These are phyloP conservation scores for Vitis cinerea DNA, from an alignment of 164 flowering plant genomes.

Conservation along the genomic window DNA sequence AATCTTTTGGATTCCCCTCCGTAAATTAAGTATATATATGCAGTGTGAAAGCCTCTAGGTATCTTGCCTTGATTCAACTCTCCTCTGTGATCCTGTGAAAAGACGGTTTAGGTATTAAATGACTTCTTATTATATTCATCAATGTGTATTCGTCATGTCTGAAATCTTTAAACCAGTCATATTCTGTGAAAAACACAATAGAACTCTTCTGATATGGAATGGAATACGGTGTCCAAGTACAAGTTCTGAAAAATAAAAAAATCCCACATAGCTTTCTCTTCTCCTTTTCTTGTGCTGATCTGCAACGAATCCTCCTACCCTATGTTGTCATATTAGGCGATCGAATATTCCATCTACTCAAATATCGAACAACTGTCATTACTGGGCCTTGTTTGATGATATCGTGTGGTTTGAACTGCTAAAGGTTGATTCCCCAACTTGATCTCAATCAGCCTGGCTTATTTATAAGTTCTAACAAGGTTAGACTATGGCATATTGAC, in stretches of 20 bases:
- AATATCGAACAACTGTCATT: neutral
- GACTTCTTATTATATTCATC: neutral
- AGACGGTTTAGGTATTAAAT: neutral
- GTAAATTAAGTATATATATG: neutral
- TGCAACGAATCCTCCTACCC: neutral
- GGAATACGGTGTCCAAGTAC: neutral
- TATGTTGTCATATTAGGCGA: neutral
- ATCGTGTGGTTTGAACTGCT: neutral
- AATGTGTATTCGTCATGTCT: neutral
- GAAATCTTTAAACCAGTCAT: no score
- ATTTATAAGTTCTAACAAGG: neutral
- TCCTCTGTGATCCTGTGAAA: neutral
- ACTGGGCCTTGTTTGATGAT: neutral
- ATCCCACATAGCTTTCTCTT: neutral
- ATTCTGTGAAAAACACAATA: neutral
- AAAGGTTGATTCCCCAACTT: neutral
- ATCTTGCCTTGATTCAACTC: slow-evolving; percentile 2
- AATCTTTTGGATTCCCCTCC: neutral
- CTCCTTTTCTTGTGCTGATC: neutral
- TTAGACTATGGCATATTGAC: neutral
- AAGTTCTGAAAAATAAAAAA: no score
- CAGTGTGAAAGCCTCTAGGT: neutral
- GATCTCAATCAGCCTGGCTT: neutral
- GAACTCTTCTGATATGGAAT: neutral
- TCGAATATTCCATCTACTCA: neutral